Percentiles rank a stretch among this genome's conserved stretches.
Evolutionary conservation across 352 stramenopile species (phyloP).

Genomic region (Thraustochytrium sp.): DNA sequence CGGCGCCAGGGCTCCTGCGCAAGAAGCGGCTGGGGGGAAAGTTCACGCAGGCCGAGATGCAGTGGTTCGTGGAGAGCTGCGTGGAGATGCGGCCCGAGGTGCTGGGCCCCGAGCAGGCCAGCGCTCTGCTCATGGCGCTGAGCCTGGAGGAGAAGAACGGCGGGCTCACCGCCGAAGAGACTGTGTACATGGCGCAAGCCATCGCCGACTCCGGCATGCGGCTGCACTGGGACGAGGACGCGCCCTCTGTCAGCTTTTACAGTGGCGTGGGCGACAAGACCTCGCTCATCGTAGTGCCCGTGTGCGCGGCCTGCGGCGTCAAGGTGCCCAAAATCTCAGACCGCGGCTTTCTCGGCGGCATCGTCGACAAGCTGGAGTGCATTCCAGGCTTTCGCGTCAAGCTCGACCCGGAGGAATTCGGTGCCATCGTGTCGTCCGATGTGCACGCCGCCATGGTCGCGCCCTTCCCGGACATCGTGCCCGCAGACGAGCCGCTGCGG

Average conservation of each 20-base stretch:
- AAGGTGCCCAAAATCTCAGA: slow-evolving; percentile 39
- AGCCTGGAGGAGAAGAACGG: background rate
- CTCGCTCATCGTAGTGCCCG: slow-evolving; percentile 33
- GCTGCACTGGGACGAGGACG: background rate
- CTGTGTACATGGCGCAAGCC: background rate
- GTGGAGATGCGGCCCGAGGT: slow-evolving; percentile 6
- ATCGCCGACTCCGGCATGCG: background rate
- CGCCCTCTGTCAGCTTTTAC: background rate
- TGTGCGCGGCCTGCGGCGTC: slow-evolving; percentile 15
- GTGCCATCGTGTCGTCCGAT: background rate
- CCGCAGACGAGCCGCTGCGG: background rate
- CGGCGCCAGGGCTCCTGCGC: background rate
- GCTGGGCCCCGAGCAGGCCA: slow-evolving; percentile 5
- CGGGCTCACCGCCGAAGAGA: background rate
- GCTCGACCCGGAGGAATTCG: background rate
- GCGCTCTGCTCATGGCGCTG: background rate
- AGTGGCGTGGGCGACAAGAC: slow-evolving; percentile 24
- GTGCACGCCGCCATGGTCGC: slow-evolving; percentile 7
- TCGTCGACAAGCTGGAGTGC: slow-evolving; percentile 38
- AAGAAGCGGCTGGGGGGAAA: background rate
- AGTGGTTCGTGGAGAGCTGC: background rate
- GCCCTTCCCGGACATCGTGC: slow-evolving; percentile 23
- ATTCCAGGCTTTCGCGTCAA: slow-evolving; percentile 19
- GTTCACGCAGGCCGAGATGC: background rate
- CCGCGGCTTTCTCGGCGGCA: slow-evolving; percentile 21